Conservation (phyloP, 805 yeast species). For the Clavispora vitiphila region DNA sequence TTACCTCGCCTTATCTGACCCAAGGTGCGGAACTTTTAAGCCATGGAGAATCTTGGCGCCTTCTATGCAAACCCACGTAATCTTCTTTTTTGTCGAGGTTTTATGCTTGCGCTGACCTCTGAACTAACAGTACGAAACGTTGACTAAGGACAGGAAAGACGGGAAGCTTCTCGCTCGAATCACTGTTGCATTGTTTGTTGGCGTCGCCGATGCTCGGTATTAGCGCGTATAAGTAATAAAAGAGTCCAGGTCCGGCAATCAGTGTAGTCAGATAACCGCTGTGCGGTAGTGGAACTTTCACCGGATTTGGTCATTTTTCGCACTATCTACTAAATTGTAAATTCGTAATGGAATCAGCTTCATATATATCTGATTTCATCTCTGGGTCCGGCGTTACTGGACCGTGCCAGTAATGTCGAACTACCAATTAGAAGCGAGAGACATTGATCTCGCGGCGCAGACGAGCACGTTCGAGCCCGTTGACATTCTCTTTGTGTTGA, state of each 20-base stretch:
- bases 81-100: too few relatives aligned
- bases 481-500: conserved; percentile 47
- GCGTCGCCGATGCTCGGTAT: not conserved
- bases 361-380: not conserved
- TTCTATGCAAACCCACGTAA: not conserved
- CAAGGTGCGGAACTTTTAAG: too few relatives aligned
- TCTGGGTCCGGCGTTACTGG: not conserved
- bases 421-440: not conserved
- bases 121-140: too few relatives aligned
- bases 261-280: not conserved
- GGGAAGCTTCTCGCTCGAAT: too few relatives aligned
- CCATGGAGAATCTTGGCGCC: not conserved
- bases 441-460: not conserved
- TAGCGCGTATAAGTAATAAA: not conserved
- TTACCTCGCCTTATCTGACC: too few relatives aligned
- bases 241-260: not conserved
- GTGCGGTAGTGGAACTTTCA: not conserved
- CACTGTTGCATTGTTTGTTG: too few relatives aligned
- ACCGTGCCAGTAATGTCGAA: not conserved
- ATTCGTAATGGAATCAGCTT: not conserved
- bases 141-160: too few relatives aligned
- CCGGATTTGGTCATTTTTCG: not conserved
- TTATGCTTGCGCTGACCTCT: too few relatives aligned
- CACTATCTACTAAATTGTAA: not conserved
- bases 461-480: conserved; percentile 21